Evolutionary conservation across 1,139 yeast species (phyloP).

Genomic region (Suhomyces coccinellae): DNA sequence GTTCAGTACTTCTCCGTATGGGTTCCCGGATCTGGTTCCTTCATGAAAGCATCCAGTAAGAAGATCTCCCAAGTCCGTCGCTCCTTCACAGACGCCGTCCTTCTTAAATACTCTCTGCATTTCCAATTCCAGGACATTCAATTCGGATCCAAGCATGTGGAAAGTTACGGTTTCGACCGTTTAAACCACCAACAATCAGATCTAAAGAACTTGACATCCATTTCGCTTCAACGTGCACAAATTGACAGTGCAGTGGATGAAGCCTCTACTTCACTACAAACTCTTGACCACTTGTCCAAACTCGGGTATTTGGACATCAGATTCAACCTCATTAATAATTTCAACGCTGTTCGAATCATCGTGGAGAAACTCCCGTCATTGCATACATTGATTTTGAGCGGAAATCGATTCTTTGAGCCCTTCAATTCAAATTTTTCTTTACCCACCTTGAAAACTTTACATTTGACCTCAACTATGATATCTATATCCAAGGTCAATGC

Average conservation of each 20-base stretch:
- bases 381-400: constrained; percentile 54
- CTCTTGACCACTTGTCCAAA: constrained; percentile 19
- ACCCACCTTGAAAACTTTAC: constrained; percentile 7
- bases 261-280: background rate
- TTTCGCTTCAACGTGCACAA: constrained; percentile 48
- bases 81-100: constrained; percentile 52
- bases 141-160: constrained; percentile 58
- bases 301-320: constrained; percentile 58
- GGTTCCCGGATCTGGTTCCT: constrained; percentile 56
- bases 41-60: constrained; percentile 51
- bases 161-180: constrained; percentile 66
- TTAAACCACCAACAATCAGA: constrained; percentile 49
- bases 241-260: constrained; percentile 3
- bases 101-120: constrained; percentile 42
- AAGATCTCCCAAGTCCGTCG: constrained; percentile 23
- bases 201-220: constrained; percentile 42
- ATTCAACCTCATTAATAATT: constrained; percentile 51
- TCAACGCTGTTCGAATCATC: constrained; percentile 41
- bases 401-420: constrained; percentile 50
- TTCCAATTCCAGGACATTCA: constrained; percentile 27
- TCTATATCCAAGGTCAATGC: constrained; percentile 8
- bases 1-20: constrained; percentile 52
- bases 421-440: background rate
- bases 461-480: constrained; percentile 18
- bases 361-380: constrained; percentile 38